phyloP scores from a whole-genome alignment of 371 early-diverging fungal species.

The Actinomortierella wolfii region DNA sequence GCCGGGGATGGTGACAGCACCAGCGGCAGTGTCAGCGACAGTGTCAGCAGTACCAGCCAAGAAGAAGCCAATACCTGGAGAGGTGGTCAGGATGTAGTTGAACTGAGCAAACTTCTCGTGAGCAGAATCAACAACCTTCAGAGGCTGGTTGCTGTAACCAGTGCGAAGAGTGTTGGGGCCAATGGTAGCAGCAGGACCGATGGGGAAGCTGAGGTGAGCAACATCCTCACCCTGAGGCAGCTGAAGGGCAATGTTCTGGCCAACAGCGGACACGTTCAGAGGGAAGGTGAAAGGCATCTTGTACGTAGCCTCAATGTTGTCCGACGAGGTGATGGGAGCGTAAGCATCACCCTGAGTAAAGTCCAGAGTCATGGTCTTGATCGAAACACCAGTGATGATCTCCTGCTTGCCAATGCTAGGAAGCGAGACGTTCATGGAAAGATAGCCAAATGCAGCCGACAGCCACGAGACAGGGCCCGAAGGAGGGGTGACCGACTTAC shows the following conservation, averaged over 20 bases:
- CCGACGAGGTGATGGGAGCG: slow-evolving; percentile 52
- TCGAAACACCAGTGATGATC: slow-evolving; percentile 47
- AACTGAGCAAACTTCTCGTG: slow-evolving; percentile 50
- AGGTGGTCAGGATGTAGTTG: slow-evolving; percentile 48
- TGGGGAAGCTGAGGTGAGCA: slow-evolving; percentile 50
- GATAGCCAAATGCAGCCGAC: slow-evolving; percentile 52
- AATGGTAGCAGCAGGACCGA: slow-evolving; percentile 48
- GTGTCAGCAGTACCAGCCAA: slow-evolving; percentile 54
- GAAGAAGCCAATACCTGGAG: slow-evolving; percentile 48
- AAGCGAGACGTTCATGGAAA: slow-evolving; percentile 53
- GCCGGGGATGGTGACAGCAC: slow-evolving; percentile 49
- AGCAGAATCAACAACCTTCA: slow-evolving; percentile 42
- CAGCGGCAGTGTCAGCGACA: slow-evolving; percentile 54
- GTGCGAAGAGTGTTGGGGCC: slow-evolving; percentile 41
- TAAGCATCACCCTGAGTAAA: slow-evolving; percentile 53
- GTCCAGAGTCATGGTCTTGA: slow-evolving; percentile 53
- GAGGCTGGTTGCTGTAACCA: slow-evolving; percentile 37
- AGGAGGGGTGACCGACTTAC: slow-evolving; percentile 51
- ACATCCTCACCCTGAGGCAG: slow-evolving; percentile 36
- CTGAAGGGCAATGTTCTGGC: slow-evolving; percentile 47
- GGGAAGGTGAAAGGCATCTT: slow-evolving; percentile 63
- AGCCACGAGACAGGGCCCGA: slow-evolving; percentile 57
- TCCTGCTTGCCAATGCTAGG: slow-evolving; percentile 51
- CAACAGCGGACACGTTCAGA: slow-evolving; percentile 46
- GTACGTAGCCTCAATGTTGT: slow-evolving; percentile 49